Evolutionary conservation across 768 basidiomycete genomes (phyloP), one percentile per base, ranked within the genome.

Genomic region (Agrocybe praecox): DNA sequence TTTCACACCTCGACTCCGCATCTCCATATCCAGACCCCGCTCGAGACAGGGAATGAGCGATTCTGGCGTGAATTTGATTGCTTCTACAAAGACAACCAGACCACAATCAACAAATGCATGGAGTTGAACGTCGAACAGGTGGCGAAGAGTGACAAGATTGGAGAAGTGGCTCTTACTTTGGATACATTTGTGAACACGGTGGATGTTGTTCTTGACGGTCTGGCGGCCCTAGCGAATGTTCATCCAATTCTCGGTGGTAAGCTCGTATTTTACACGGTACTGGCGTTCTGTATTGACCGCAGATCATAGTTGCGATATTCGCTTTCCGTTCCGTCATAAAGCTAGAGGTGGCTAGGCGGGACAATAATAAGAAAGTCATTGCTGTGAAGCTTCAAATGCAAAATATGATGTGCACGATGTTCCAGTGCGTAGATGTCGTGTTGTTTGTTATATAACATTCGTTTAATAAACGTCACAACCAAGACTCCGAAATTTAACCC

Each of bases 321-420:
- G 58, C 58, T 8, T 59, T 59, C 29, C 58, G 52, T 17, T 53
- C 55, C 43, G 49, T 59, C 22, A 45, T 59, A 17, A 56, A 49
- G 24, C 22, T 60, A 46, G 58, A 60, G 21, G 42, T 60, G 14
- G 54, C 58, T 4, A 49, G 78, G 22, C 66, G 73, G 15, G 76
- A 79, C 18, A 81, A 80, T 46, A 76, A 80, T 53, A 74, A 72
- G 59, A 78, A 76, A 55, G 71, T 81, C 23, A 49, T 74, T 14
- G 60, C 67, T 0, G 65, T 82, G 9, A 70, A 73, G 51, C 46
- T 74, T 6, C 72, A 75, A 60, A 81, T 81, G 76, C 70, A 68
- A 47, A 72, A 78, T 44, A 77, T 76, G 75, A 74, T 81, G 72
- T 56, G 60, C 2, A 67, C 70, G 6, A 68, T 81, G 9, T 66